phyloP scores from a whole-genome alignment of 1,284 basidiomycete genomes.

The Xerocomus nothofagi region DNA sequence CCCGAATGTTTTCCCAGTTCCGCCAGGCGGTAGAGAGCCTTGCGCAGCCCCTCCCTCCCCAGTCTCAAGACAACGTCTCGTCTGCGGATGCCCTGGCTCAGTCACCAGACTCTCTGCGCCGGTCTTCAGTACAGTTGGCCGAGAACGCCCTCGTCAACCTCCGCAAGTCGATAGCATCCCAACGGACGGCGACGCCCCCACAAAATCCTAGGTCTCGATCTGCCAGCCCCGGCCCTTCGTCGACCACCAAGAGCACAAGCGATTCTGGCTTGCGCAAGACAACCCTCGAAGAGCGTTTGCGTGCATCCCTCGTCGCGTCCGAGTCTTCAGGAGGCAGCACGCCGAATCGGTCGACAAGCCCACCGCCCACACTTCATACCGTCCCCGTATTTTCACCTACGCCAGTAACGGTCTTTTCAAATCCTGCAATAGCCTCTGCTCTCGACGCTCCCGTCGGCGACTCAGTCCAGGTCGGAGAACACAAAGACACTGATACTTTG shows the following conservation, averaged over 20 bases:
- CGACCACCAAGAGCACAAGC: slow-evolving; percentile 18
- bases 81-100: slow-evolving; percentile 29
- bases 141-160: slow-evolving; percentile 60
- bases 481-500: neutral
- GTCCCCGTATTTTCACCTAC: slow-evolving; percentile 41
- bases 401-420: slow-evolving; percentile 40
- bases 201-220: slow-evolving; percentile 43
- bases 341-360: slow-evolving; percentile 41
- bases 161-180: slow-evolving; percentile 58
- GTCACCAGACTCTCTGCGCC: slow-evolving; percentile 39
- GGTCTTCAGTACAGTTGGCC: slow-evolving; percentile 50
- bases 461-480: slow-evolving; percentile 4
- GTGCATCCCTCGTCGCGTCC: slow-evolving; percentile 56
- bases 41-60: slow-evolving; percentile 42
- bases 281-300: slow-evolving; percentile 72
- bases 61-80: slow-evolving; percentile 36
- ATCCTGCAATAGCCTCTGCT: neutral
- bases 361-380: slow-evolving; percentile 41
- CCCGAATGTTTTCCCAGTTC: slow-evolving; percentile 64
- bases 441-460: neutral
- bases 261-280: slow-evolving; percentile 42
- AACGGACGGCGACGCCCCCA: slow-evolving; percentile 47
- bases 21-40: slow-evolving; percentile 59
- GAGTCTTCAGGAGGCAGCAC: slow-evolving; percentile 53
- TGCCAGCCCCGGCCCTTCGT: slow-evolving; percentile 31